Base-by-base conservation (phyloP, 2,329 filamentous ascomycete genomes). In the Hypomyces rosellus region DNA sequence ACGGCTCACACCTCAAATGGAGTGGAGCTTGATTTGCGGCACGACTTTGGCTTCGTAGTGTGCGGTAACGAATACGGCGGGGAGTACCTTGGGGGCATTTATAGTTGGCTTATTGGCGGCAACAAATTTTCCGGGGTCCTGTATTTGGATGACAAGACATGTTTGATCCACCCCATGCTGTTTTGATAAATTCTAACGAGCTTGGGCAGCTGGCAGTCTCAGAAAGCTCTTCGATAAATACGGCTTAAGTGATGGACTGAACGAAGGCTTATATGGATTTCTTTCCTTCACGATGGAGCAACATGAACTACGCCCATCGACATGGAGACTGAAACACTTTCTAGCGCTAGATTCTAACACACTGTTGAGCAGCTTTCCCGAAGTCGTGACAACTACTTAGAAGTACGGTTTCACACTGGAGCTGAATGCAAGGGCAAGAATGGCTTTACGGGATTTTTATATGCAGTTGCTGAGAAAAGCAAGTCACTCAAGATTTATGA, bases 311-410 rank as follows among this genome's bases (percentile, higher is more conserved):
- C 45, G 45, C 37, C 45, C 37, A 20, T 48, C 45, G 18, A 22
- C 39, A 30, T 48, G 37, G 45, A 48, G 37, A 22, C 34, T 48
- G 25, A 48, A 48, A n/a, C 45, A 48, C 15, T 48, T 48, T 12
- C 20, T 48, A 11, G 45, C 45, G 20, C 37, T 48, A 15, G 45
- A 48, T 20, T 22, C 22, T 14, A 41, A 33, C 11, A 14, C 12
- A 7, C 45, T 36, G n/a, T 18, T 48, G 12, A 16, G 37, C 22
- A 40, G 34, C 2, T 34, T 41, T 22, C 37, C 45, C 14, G 15
- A 34, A 18, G 12, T 41, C 33, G 45, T 34, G 33, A 15, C 45
- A 20, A 36, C 45, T 18, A 36, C 45, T 6, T 36, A 41, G 22
- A 36, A 48, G 34, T 48, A 41, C 37, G 45, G 45, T 3, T 48